A percentile compares a stretch with the other conserved stretches of the same genome.
These are phyloP conservation scores for Grigorovia transvaalensis DNA, from an alignment of 805 yeast species.

Conservation along the genomic window DNA sequence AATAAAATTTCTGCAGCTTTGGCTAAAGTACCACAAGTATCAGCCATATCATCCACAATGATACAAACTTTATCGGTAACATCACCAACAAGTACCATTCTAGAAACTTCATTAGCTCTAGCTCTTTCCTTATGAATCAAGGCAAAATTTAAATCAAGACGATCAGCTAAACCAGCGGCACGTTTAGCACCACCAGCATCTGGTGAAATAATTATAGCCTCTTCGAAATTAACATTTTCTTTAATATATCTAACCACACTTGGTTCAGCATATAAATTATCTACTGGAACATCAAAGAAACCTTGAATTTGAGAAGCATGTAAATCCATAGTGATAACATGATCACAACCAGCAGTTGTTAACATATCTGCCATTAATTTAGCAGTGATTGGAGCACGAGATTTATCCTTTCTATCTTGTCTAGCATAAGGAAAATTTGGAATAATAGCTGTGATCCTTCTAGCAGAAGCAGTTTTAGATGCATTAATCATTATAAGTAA, in stretches of 20 bases:
- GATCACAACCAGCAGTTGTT: conserved; percentile 78
- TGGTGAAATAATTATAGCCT: conserved; percentile 72
- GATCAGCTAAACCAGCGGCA: conserved; percentile 78
- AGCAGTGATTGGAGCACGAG: conserved; percentile 79
- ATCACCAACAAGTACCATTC: conserved; percentile 82
- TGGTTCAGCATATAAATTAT: conserved; percentile 77
- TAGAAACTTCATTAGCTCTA: conserved; percentile 70
- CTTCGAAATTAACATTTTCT: conserved; percentile 45
- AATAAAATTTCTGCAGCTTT: conserved; percentile 71
- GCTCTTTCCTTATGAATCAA: conserved; percentile 79
- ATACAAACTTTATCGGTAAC: conserved; percentile 66
- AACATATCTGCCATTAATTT: conserved; percentile 75
- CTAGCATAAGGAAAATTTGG: conserved; percentile 85
- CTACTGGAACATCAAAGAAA: conserved; percentile 74
- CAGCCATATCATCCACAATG: conserved; percentile 83
- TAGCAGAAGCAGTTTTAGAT: conserved; percentile 72
- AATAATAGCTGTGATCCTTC: conserved; percentile 72
- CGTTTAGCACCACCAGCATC: conserved; percentile 89
- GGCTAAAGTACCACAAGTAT: conserved; percentile 77
- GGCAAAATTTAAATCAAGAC: conserved; percentile 70
- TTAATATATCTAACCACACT: conserved; percentile 64
- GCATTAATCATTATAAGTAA: conserved; percentile 71
- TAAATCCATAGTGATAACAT: conserved; percentile 77
- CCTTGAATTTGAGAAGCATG: conserved; percentile 90
- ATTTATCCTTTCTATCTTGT: conserved; percentile 78